Percentiles rank a stretch among this genome's conserved stretches.
phyloP scores from a whole-genome alignment of 148 eudicot genomes.

The Vaccinium macrocarpon region DNA sequence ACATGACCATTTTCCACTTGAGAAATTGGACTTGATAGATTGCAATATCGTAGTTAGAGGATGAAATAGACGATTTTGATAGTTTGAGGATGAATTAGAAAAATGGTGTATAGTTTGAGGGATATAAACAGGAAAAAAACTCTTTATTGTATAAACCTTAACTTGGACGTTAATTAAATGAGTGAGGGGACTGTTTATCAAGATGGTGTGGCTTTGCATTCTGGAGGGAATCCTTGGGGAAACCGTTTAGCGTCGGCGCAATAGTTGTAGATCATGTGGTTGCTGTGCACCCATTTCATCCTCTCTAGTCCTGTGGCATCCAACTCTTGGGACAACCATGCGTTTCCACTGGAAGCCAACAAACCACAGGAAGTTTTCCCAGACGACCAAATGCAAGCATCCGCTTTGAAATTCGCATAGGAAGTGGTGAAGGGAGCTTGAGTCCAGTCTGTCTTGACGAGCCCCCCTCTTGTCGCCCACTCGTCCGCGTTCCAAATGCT shows the following conservation, averaged over 20 bases:
- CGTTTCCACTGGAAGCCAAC: background rate
- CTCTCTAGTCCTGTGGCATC: background rate
- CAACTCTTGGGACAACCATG: background rate
- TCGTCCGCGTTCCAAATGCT: background rate
- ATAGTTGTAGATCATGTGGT: background rate
- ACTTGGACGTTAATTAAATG: background rate
- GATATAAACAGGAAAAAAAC: no score
- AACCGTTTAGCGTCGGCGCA: background rate
- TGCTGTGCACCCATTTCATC: background rate
- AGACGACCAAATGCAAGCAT: background rate
- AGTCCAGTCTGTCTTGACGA: background rate
- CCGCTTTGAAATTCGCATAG: background rate
- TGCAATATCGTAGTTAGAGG: no score
- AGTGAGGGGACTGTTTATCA: background rate
- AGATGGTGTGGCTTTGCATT: background rate
- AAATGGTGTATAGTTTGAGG: no score
- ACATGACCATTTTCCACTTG: no score
- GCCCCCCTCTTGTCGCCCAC: background rate
- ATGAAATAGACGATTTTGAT: no score
- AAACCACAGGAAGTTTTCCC: background rate
- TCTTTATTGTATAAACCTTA: background rate
- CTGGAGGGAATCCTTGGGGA: conserved; percentile 2
- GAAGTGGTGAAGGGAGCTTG: conserved; percentile 6
- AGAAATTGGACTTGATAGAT: no score
- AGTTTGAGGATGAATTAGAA: no score